Base-by-base conservation (phyloP, 2,329 filamentous ascomycete genomes). In the Trichoderma sp. region DNA sequence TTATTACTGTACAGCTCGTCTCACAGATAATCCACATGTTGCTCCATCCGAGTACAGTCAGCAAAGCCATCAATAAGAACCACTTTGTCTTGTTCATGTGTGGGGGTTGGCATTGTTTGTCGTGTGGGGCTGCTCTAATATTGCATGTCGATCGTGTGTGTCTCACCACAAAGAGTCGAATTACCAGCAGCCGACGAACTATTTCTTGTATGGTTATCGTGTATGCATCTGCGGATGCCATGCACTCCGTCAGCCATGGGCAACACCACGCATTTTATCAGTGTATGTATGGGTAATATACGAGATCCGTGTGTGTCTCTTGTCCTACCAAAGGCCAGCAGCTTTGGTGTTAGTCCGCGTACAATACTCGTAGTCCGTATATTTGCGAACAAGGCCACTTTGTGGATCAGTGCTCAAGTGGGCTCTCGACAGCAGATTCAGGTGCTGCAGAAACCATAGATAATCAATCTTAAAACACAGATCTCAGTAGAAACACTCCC, bases 141-240 rank as follows among this genome's bases (percentile, higher is more conserved):
- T 62, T 62, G 28, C 24, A n/a, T 36, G 67, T 70, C 21, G 67
- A 70, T 70, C 57, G 28, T 70, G 39, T 60, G 57, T 70, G 67
- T 67, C 43, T 67, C 64, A 34, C 24, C 26, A 53, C 30, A 14
- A 53, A 39, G 64, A 67, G 36, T 21, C 28, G 21, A 60, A 39
- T 28, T 24, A 26, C 14, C 26, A 61, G 66, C 60, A 57, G 14
- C 57, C 47, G 66, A 43, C 30, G 39, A 36, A 47, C 15, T 36
- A 61, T 36, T 4, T 43, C 7, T n/a, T n/a, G 53, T 36, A 21
- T 43, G 53, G 26, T 21, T 34, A 39, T 36, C 36, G 36, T 69
- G n/a, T 51, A 32, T 32, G 30, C 30, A 47, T 47, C 56, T 69
- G 65, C 66, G 34, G 34, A 26, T 51, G 11, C 15, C 66, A 61